These are phyloP conservation scores for Chloromonas sp. DNA, from an alignment of 163 green algal genomes.

Conservation along the genomic window DNA sequence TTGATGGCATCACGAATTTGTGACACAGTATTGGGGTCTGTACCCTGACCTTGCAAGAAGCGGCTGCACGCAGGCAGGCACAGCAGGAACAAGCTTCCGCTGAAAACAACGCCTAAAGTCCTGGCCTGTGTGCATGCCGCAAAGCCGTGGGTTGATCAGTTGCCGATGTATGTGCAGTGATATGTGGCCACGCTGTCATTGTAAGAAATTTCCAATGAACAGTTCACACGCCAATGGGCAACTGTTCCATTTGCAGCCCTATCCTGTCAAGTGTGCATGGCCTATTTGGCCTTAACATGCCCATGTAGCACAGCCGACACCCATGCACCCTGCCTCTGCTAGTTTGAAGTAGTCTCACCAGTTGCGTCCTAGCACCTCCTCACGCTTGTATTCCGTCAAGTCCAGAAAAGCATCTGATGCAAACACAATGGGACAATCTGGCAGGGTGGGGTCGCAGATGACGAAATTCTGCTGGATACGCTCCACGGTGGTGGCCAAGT, in stretches of 20 bases:
- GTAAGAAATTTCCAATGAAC: too few species aligned
- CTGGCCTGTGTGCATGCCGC: too few species aligned
- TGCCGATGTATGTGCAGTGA: too few species aligned
- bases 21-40: slow-evolving; percentile 49
- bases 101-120: too few species aligned
- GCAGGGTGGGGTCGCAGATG: slow-evolving; percentile 89
- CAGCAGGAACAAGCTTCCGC: background rate
- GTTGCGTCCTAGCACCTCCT: slow-evolving; percentile 91
- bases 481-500: slow-evolving; percentile 95
- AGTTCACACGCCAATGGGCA: too few species aligned
- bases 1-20: slow-evolving; percentile 62
- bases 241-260: too few species aligned
- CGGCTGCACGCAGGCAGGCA: slow-evolving; percentile 9
- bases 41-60: slow-evolving; percentile 55
- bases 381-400: slow-evolving; percentile 82
- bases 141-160: too few species aligned
- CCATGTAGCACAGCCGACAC: too few species aligned
- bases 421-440: slow-evolving; percentile 98
- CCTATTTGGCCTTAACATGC: too few species aligned
- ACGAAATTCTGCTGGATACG: slow-evolving; percentile 92
- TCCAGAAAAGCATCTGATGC: slow-evolving; percentile 91
- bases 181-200: too few species aligned
- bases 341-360: slow-evolving; percentile 47
- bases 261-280: too few species aligned
- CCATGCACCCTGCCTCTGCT: too few species aligned